Base-by-base conservation (phyloP, 108 stramenopile species). In the Poteriospumella lacustris region DNA sequence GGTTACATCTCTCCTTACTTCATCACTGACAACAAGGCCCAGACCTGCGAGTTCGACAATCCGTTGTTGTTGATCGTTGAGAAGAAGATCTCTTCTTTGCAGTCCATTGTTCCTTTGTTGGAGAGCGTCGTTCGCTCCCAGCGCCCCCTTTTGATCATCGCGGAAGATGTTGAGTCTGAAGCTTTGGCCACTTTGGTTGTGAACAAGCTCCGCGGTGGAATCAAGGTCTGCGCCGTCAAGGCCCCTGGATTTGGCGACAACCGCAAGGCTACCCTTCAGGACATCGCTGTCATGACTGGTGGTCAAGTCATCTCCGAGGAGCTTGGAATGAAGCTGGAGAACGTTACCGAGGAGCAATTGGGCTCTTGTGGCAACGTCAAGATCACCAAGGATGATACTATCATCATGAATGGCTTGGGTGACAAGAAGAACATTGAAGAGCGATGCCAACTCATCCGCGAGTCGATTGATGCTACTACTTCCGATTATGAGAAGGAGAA, bases 201-300 rank as follows among this genome's bases (percentile, higher is more conserved):
- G 58, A 99, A 99, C 92, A 97, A 98, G 87, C 92, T 99, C 40
- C 91, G 98, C 42, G 97, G 95, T 0, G 96, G 95, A 40, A 93
- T 97, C 84, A 99, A 99, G 91, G 95, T 99, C 39, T 95, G 95
- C 82, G 98, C 98, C 39, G 98, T 99, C 58, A 99, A 99, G 91
- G 95, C 98, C 33, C 98, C 98, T 5, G 98, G 98, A 60, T 99
- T 99, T 79, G 98, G 98, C 58, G 98, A 99, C 89, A 99, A 99
- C 90, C 93, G 98, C 64, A 98, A 98, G 92, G 96, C 97, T 28
- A 99, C 96, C 78, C 91, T 99, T 91, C 97, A 98, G 88, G 98
- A 99, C 86, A 83, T 99, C 67, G 98, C 98, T 75, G 90, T 95
- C 76, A 83, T 98, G 41, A 99, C 98, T 33, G 98, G 98, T 34